Evolutionary conservation across 75 land plant genomes (phyloP), one percentile per base, ranked within the genome.

Genomic region (Isoetes taiwanensis): DNA sequence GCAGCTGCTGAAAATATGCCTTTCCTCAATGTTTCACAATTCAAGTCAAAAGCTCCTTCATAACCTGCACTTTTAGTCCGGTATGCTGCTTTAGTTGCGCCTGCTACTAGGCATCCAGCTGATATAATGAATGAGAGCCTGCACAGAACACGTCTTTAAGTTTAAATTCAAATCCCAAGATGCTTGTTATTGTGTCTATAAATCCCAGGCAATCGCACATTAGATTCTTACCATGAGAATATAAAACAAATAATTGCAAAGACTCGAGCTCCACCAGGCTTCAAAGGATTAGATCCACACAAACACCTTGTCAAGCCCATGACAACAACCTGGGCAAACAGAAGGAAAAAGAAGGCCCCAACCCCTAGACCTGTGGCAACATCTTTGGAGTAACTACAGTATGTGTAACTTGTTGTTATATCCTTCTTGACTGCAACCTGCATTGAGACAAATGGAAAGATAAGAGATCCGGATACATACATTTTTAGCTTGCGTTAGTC

Each of bases 1-100:
- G 94, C 81, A 0, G 81, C 97, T 2, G 84, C 93, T 0, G 72
- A 85, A 59, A 90, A 86, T 8, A 87, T 71, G 17, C 85, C 91
- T 61, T 76, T 90, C 41, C 85, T 64, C 67, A 86, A 43, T 0
- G 68, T 75, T 61, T 67, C 41, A 52, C 91, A 88, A 3, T 77
- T 70, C 6, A 63, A 62, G 10, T 28, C 5, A 33, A 32, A 6
- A 37, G 39, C 8, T 65, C 54, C 1, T 16, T 24, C 0, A 64
- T 38, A 0, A n/a, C n/a, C n/a, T n/a, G n/a, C n/a, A n/a, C 54
- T 37, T 62, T 43, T 2, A 39, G 46, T 24, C 69, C 74, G 43
- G 84, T 76, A 58, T 84, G 80, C 83, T 53, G 74, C 81, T 32
- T 70, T 57, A 65, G 72, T 78, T 12, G 85, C 80, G 9, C 86